Conservation (phyloP, 495 filamentous ascomycete genomes). For the Lepidopterella palustris region DNA sequence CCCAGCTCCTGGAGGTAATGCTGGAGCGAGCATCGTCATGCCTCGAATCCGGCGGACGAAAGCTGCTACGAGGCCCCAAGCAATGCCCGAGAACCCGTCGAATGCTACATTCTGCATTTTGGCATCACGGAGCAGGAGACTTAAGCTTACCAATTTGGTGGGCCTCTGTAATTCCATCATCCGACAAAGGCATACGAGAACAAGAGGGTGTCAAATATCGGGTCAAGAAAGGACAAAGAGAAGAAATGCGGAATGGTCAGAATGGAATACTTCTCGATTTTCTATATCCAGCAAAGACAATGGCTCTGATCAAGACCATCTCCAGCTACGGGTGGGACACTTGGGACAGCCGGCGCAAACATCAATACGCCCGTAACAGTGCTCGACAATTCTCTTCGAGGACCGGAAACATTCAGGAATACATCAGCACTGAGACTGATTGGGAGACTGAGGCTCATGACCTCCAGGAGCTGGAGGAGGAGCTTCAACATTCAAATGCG, state of each 20-base stretch:
- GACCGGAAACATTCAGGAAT: not conserved
- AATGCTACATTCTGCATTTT: conserved; percentile 27
- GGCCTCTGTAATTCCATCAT: conserved; percentile 1
- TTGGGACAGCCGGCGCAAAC: conserved; percentile 4
- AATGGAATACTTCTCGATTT: conserved; percentile 20
- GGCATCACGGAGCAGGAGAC: conserved; percentile 27
- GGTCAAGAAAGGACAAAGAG: not conserved
- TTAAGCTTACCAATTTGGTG: conserved; percentile 19
- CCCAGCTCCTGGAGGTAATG: conserved; percentile 14
- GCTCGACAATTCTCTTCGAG: conserved; percentile 14
- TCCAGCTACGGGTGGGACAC: conserved; percentile 6
- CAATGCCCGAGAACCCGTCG: conserved; percentile 21
- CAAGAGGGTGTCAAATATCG: not conserved
- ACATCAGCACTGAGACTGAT: not conserved
- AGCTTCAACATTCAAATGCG: conserved; percentile 7
- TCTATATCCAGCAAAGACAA: conserved; percentile 26
- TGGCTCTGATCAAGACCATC: conserved; percentile 21
- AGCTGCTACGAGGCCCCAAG: conserved; percentile 21
- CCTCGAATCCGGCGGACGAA: conserved; percentile 28
- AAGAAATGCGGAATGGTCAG: not conserved
- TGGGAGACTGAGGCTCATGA: not conserved
- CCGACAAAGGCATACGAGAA: not conserved
- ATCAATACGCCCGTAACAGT: not conserved
- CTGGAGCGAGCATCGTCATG: conserved; percentile 30
- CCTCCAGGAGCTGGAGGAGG: conserved; percentile 8